These are phyloP conservation scores for Iberis amara DNA, from an alignment of 441 rosid genomes.

Conservation along the genomic window DNA sequence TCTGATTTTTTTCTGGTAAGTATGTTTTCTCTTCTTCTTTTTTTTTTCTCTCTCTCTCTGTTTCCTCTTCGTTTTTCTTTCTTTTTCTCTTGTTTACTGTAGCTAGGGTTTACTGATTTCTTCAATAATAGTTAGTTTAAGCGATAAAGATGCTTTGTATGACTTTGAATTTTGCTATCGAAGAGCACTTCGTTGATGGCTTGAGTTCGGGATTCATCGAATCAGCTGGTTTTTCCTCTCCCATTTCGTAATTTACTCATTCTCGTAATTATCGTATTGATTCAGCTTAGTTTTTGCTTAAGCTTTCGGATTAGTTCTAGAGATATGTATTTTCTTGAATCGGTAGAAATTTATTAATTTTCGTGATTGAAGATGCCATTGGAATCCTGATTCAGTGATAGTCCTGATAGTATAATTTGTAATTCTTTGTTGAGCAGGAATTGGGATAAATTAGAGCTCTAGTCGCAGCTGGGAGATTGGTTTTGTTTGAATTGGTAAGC, in stretches of 20 bases:
- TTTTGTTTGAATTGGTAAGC: constrained; percentile 17
- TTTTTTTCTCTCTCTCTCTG: not conserved
- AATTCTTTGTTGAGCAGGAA: constrained; percentile 7
- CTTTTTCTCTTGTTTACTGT: not conserved
- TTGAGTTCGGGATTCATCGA: not conserved
- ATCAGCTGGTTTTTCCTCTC: not conserved
- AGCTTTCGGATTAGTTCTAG: constrained; percentile 10
- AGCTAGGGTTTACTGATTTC: constrained; percentile 30
- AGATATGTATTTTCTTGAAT: not conserved
- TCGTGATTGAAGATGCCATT: not conserved
- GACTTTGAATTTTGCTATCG: constrained; percentile 24
- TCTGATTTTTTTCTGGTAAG: not conserved
- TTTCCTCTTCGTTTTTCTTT: not conserved
- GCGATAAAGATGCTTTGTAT: not conserved
- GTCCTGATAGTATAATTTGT: constrained; percentile 7
- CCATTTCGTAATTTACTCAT: constrained; percentile 5
- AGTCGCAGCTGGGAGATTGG: constrained; percentile 9
- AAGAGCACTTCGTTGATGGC: not conserved
- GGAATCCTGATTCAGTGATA: not conserved
- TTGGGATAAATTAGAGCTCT: constrained; percentile 9
- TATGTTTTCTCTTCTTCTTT: not conserved
- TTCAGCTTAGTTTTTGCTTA: constrained; percentile 6
- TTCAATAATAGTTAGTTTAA: too few relatives aligned
- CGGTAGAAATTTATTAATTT: too few relatives aligned
- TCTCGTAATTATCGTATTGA: not conserved